These are phyloP conservation scores for Flaveria floridana DNA, from an alignment of 140 eudicot genomes.

Conservation along the genomic window DNA sequence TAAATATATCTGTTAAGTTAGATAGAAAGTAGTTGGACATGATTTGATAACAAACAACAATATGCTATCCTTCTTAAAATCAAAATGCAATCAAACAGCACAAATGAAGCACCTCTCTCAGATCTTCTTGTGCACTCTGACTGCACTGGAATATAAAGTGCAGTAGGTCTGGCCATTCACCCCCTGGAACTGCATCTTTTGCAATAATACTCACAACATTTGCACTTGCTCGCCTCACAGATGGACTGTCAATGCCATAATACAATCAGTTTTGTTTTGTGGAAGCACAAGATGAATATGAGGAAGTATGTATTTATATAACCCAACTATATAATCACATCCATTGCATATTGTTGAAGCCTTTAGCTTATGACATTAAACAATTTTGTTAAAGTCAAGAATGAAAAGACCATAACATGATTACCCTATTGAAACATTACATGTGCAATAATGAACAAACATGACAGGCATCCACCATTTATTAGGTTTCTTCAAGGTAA, in stretches of 20 bases:
- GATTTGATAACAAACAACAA: constrained; percentile 6
- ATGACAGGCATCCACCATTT: not conserved
- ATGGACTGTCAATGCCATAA: constrained; percentile 56
- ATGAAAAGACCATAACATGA: not conserved
- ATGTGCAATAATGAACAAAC: not conserved
- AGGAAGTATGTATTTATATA: constrained; percentile 1
- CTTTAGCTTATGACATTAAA: not conserved
- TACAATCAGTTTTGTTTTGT: constrained; percentile 16
- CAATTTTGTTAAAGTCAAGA: not conserved
- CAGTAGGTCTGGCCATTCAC: constrained; percentile 91
- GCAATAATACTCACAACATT: constrained; percentile 86
- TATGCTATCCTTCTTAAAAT: constrained; percentile 5
- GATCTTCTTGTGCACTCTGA: constrained; percentile 85
- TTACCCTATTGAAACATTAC: not conserved
- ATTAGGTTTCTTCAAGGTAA: not conserved
- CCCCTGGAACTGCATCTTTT: constrained; percentile 83
- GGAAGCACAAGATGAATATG: constrained; percentile 9
- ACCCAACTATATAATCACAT: constrained; percentile 20
- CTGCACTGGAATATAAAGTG: constrained; percentile 80
- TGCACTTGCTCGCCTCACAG: constrained; percentile 95
- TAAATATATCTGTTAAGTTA: not conserved
- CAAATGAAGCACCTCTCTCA: constrained; percentile 59
- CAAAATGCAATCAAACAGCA: constrained; percentile 15
- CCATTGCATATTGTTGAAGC: constrained; percentile 6
- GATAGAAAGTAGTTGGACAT: constrained; percentile 8